A percentile compares a stretch with the other conserved stretches of the same genome.
Conservation (phyloP, 345 rosid species). For the Erysimum cheiranthoides region DNA sequence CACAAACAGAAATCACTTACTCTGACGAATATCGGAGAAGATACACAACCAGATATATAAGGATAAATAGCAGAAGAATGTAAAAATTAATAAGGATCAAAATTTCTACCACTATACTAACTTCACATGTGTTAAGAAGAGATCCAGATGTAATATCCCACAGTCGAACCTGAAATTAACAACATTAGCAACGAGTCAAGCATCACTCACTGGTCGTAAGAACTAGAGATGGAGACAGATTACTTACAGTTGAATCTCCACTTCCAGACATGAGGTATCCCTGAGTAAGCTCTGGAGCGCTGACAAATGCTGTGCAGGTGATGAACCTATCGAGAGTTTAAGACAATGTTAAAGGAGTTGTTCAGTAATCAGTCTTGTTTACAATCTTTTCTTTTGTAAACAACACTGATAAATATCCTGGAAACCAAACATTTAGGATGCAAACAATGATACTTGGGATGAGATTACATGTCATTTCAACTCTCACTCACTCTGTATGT, state of each 20-base stretch:
- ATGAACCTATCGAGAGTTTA: slow-evolving; percentile 60
- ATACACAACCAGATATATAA: slow-evolving; percentile 5
- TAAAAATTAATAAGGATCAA: background rate
- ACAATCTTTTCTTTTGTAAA: background rate
- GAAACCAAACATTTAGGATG: slow-evolving; percentile 3
- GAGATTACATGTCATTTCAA: slow-evolving; percentile 21
- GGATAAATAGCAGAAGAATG: background rate
- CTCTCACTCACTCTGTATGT: slow-evolving; percentile 89
- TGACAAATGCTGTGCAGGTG: slow-evolving; percentile 74
- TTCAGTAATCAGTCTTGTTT: background rate
- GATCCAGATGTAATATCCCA: slow-evolving; percentile 87
- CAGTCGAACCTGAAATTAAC: slow-evolving; percentile 69
- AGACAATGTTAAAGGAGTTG: slow-evolving; percentile 5
- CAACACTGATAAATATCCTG: background rate
- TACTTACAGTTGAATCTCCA: slow-evolving; percentile 89
- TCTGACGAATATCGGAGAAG: background rate
- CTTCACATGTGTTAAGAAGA: slow-evolving; percentile 83
- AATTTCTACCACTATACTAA: slow-evolving; percentile 63
- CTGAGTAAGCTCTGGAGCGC: slow-evolving; percentile 55
- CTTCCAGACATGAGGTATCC: slow-evolving; percentile 91
- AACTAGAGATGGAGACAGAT: slow-evolving; percentile 16
- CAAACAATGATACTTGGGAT: slow-evolving; percentile 10
- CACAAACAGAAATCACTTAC: slow-evolving; percentile 27
- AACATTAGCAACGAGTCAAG: slow-evolving; percentile 12
- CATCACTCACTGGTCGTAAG: background rate